Conservation (phyloP, 768 basidiomycete genomes). For the Russula compacta region DNA sequence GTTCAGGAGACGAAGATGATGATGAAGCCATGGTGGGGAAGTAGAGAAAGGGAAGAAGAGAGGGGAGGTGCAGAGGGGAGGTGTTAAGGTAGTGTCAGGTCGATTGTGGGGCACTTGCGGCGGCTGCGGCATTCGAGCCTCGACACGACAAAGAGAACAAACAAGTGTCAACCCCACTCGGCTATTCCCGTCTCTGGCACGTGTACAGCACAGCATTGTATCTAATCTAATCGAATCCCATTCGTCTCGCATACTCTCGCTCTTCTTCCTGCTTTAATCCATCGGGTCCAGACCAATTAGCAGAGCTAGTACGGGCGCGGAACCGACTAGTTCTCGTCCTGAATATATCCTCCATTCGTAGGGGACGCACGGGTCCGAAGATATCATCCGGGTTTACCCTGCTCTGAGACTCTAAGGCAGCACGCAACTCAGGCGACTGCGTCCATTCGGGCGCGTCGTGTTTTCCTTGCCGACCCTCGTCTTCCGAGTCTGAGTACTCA, state of each 20-base stretch:
- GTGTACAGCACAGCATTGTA: not conserved
- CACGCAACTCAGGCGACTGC: constrained; percentile 76
- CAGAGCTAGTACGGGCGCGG: constrained; percentile 84
- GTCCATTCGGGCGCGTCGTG: constrained; percentile 82
- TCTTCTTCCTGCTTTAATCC: constrained; percentile 77
- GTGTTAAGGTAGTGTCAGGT: constrained; percentile 24
- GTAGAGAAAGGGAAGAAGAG: constrained; percentile 12
- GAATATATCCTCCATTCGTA: constrained; percentile 94
- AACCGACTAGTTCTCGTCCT: constrained; percentile 68
- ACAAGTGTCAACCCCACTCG: constrained; percentile 15
- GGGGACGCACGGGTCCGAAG: constrained; percentile 79
- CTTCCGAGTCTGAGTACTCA: constrained; percentile 95
- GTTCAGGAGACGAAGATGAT: constrained; percentile 72
- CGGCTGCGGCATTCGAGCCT: not conserved
- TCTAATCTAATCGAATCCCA: constrained; percentile 61
- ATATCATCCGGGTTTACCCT: constrained; percentile 86
- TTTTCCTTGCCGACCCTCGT: constrained; percentile 69
- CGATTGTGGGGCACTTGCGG: constrained; percentile 6
- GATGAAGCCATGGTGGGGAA: constrained; percentile 56
- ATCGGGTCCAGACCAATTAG: constrained; percentile 95
- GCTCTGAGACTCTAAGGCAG: constrained; percentile 73
- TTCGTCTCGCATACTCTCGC: constrained; percentile 76
- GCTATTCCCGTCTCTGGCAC: constrained; percentile 14
- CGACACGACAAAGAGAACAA: not conserved
- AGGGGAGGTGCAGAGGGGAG: constrained; percentile 17